Evolutionary conservation across 2,329 filamentous ascomycete genomes (phyloP), one percentile per base, ranked within the genome.

Genomic region (Aspergillus pseudoglaucus): DNA sequence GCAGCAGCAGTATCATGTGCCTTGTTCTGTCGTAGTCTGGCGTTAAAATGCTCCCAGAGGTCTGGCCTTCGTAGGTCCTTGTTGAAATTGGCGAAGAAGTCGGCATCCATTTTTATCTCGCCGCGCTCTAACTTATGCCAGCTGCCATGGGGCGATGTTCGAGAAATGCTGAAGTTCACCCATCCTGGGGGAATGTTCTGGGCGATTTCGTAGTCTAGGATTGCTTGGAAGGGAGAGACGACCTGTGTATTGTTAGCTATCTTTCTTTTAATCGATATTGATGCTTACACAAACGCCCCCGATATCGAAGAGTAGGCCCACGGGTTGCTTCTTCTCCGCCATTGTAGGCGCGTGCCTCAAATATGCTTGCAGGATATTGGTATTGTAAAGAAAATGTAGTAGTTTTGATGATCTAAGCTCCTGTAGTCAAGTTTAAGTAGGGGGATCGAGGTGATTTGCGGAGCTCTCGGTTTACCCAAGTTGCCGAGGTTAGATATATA

Each of bases 111-210:
- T 22, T 79, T 75, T 51, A 95, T 85, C 52, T 89, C 83, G 50
- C 91, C 91, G 49, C 86, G 84, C 68, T 98, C 93, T 41, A 97
- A 78, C 39, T 79, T 81, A 62, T 95, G 90, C 91, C 91, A 97
- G 63, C 82, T 85, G 37, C 93, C 93, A 55, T 83, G 71, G 2
- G 89, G 90, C 0, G 84, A 81, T 2, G 85, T 83, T 58, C 80
- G 80, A 45, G 88, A 89, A 62, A 97, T 93, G 58, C 87, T 87
- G 71, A 86, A 85, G 74, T 97, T 97, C 59, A 97, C 79, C 84
- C 90, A 97, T 62, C 90, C 91, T 3, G 83, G 77, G 1, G 90
- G 91, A 44, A 97, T 91, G 37, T 78, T 77, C 48, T 87, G 76
- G 51, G 79, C 74, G 46, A 84, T 72, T 66, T 97, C 93, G 66